phyloP scores from a whole-genome alignment of 176 grass and related monocot genomes.

The Musa troglodytarum region DNA sequence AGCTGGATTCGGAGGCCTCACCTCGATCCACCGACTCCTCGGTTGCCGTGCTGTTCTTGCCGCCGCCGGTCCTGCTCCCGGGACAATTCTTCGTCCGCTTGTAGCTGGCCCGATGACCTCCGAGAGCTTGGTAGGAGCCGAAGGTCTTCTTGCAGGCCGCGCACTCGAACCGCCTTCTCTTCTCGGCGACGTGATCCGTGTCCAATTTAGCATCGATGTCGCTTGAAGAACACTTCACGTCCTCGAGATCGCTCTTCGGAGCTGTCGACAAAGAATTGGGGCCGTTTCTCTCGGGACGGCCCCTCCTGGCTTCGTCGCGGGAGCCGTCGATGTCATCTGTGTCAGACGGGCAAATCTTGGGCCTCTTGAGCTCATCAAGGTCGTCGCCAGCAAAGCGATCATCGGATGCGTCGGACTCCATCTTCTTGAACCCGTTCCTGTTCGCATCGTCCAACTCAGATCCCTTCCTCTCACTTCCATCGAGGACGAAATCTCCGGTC shows the following conservation, averaged over 20 bases:
- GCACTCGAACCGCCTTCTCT: constrained; percentile 33
- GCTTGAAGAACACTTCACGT: background rate
- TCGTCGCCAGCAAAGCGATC: background rate
- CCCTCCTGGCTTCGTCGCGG: background rate
- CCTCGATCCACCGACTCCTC: background rate
- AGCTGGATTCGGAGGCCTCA: background rate
- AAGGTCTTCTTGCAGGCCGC: constrained; percentile 38
- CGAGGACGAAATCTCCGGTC: background rate
- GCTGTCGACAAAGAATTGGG: background rate
- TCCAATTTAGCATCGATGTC: background rate
- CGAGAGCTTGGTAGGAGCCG: constrained; percentile 59
- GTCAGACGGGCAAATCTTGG: constrained; percentile 6
- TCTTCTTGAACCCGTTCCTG: constrained; percentile 4
- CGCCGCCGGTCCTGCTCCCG: background rate
- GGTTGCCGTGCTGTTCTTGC: background rate
- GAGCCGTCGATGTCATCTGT: background rate
- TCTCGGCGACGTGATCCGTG: background rate
- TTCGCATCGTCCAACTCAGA: background rate
- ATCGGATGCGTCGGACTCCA: background rate
- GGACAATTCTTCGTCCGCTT: constrained; percentile 41
- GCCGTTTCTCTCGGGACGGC: background rate
- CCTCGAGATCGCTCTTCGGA: background rate
- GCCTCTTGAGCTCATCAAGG: constrained; percentile 2
- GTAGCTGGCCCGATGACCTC: constrained; percentile 68
- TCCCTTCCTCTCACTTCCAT: background rate